Evolutionary conservation across 176 grass and related monocot genomes (phyloP).

Genomic region (Canna indica): DNA sequence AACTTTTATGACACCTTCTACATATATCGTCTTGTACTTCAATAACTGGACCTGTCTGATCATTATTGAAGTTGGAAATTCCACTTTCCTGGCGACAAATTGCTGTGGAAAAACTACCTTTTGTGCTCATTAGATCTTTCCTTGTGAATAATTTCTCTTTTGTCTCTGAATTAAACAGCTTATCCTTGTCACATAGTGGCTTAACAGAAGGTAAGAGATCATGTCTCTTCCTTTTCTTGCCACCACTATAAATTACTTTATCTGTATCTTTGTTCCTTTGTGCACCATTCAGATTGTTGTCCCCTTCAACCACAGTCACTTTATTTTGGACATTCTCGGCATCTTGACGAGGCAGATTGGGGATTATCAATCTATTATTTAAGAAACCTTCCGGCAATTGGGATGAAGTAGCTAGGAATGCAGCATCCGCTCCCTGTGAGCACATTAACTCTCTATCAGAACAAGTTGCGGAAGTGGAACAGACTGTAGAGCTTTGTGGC

Average conservation of each 20-base stretch:
- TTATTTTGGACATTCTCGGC: background rate
- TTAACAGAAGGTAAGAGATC: background rate
- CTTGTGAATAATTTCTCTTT: background rate
- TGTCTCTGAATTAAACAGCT: background rate
- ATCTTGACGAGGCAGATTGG: background rate
- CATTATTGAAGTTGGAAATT: background rate
- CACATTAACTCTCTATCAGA: conserved; percentile 2
- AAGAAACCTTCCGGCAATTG: background rate
- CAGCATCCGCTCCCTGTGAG: conserved; percentile 1
- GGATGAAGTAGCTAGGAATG: background rate
- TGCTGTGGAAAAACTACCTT: background rate
- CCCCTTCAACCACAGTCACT: background rate
- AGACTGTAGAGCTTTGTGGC: conserved; percentile 7
- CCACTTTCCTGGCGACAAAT: background rate
- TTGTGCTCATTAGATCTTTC: background rate
- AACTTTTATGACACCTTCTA: background rate
- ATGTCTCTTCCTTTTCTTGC: background rate
- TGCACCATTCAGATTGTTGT: background rate
- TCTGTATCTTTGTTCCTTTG: background rate
- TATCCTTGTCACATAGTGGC: background rate
- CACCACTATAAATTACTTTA: background rate
- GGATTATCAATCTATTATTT: background rate
- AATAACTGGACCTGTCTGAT: background rate
- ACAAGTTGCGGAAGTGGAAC: conserved; percentile 4
- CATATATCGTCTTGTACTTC: conserved; percentile 1